phyloP scores from a whole-genome alignment of 805 yeast species.

The Candida pseudoglaebosa region DNA sequence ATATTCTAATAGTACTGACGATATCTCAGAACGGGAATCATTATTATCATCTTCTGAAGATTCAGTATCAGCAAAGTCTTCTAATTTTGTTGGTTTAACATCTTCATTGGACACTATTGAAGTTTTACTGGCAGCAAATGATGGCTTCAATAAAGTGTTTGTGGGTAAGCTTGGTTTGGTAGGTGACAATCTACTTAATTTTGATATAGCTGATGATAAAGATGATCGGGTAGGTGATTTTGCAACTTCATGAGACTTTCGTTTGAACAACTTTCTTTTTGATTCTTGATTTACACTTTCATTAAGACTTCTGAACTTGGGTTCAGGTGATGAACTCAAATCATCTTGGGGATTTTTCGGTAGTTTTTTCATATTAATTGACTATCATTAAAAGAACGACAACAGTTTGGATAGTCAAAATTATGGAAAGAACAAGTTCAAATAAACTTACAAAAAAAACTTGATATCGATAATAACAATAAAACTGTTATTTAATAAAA shows the following conservation, averaged over 20 bases:
- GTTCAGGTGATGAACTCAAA: constrained; percentile 4
- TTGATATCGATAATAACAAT: too few relatives aligned
- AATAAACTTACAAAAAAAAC: too few relatives aligned
- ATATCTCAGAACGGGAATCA: constrained; percentile 4
- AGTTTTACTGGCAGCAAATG: constrained; percentile 17
- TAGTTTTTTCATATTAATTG: too few relatives aligned
- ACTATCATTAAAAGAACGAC: too few relatives aligned
- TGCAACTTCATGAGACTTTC: background rate
- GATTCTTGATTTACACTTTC: constrained; percentile 3
- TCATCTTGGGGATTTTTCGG: too few relatives aligned
- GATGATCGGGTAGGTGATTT: constrained; percentile 6
- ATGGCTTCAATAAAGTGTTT: constrained; percentile 16
- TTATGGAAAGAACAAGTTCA: too few relatives aligned
- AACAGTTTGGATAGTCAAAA: too few relatives aligned
- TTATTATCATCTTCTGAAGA: constrained; percentile 10
- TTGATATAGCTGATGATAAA: constrained; percentile 4
- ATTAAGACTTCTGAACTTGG: too few relatives aligned
- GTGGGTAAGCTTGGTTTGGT: constrained; percentile 1
- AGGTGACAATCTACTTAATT: background rate
- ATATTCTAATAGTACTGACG: constrained; percentile 1
- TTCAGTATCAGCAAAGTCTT: constrained; percentile 39
- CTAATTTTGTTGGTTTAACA: constrained; percentile 17
- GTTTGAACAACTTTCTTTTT: background rate
- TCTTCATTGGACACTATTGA: constrained; percentile 13
- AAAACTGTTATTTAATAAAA: too few relatives aligned